These are phyloP conservation scores for Metarhizium anisopliae DNA, from an alignment of 2,329 filamentous ascomycete genomes.

Conservation along the genomic window DNA sequence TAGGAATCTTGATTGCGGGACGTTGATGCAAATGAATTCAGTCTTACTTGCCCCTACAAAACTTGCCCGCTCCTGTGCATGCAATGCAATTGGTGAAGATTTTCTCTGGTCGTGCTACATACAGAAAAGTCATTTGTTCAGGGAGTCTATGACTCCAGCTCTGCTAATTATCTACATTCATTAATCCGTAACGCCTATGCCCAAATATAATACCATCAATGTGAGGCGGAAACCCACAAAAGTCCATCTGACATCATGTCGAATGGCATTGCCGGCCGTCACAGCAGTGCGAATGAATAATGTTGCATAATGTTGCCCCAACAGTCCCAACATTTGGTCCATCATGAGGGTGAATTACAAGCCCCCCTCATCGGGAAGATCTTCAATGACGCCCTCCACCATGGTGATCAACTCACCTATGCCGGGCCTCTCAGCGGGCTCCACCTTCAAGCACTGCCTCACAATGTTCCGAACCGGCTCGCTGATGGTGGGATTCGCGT, in stretches of 20 bases:
- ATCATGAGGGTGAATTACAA: not conserved
- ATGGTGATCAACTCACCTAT: constrained; percentile 74
- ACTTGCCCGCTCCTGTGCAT: too few relatives aligned
- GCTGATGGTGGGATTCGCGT: constrained; percentile 50
- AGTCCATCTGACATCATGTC: constrained; percentile 8
- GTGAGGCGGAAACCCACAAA: constrained; percentile 1
- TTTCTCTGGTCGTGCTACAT: not conserved
- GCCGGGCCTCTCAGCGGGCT: constrained; percentile 80
- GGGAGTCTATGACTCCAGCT: not conserved
- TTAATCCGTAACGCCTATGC: constrained; percentile 16
- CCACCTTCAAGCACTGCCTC: constrained; percentile 74
- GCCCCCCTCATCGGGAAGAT: constrained; percentile 6
- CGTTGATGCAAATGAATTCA: not conserved
- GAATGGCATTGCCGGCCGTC: not conserved
- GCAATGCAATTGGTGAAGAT: not conserved
- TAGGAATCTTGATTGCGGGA: not conserved
- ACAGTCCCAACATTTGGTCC: too few relatives aligned
- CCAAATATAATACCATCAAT: not conserved
- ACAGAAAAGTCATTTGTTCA: not conserved
- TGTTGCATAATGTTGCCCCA: too few relatives aligned
- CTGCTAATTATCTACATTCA: constrained; percentile 10
- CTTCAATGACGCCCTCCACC: constrained; percentile 62
- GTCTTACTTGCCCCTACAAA: not conserved
- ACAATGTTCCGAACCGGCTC: constrained; percentile 83
- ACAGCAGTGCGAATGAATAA: not conserved